Evolutionary conservation across 2,329 filamentous ascomycete genomes (phyloP).

Genomic region (Chrysoporthe cubensis): DNA sequence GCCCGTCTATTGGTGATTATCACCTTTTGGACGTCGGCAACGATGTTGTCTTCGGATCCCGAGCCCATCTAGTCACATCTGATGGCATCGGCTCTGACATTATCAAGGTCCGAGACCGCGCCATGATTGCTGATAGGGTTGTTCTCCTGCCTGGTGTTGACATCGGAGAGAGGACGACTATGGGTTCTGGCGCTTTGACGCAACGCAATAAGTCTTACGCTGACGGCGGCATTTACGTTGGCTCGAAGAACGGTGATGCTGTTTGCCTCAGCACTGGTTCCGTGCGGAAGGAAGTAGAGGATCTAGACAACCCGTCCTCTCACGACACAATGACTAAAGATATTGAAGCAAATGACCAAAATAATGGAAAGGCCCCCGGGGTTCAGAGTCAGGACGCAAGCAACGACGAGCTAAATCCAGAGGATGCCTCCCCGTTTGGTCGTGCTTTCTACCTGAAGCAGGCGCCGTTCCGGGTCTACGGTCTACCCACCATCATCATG

Average conservation of each 20-base stretch:
- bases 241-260: conserved; percentile 55
- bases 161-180: conserved; percentile 52
- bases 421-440: conserved; percentile 52
- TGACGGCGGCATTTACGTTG: conserved; percentile 53
- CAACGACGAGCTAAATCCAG: conserved; percentile 11
- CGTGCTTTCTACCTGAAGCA: conserved; percentile 57
- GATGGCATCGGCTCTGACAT: conserved; percentile 53
- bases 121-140: conserved; percentile 62
- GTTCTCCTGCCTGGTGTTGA: conserved; percentile 55
- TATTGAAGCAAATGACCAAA: not conserved
- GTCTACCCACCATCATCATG: conserved; percentile 50
- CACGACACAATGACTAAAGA: not conserved
- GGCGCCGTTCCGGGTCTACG: conserved; percentile 55
- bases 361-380: not conserved
- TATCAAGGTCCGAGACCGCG: conserved; percentile 50
- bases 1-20: conserved; percentile 57
- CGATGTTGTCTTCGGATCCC: conserved; percentile 63
- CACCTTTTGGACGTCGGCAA: conserved; percentile 59
- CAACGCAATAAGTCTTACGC: conserved; percentile 49
- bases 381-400: not conserved
- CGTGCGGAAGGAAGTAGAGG: not conserved
- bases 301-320: conserved; percentile 22
- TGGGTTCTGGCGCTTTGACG: conserved; percentile 59
- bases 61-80: conserved; percentile 56
- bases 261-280: conserved; percentile 41